phyloP scores from a whole-genome alignment of 352 stramenopile genomes.

The Phytopythium montanum region DNA sequence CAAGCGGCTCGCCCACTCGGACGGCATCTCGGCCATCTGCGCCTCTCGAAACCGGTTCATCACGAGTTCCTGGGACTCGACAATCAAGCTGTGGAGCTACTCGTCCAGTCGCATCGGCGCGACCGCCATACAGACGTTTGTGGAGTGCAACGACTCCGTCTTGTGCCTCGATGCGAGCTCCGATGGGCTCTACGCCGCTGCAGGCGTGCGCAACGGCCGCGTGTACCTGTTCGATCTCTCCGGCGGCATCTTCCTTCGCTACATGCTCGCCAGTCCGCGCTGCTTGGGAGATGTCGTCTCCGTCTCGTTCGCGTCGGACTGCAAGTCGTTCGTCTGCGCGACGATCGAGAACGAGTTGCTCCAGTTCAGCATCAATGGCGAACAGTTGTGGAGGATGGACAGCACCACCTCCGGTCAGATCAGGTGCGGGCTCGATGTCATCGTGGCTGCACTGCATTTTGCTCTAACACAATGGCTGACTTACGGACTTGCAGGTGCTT shows the following conservation, averaged over 20 bases:
- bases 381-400: conserved; percentile 46
- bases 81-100: conserved; percentile 73
- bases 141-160: conserved; percentile 60
- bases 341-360: conserved; percentile 68
- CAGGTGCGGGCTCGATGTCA: conserved; percentile 18
- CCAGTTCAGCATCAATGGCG: conserved; percentile 47
- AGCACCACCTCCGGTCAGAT: conserved; percentile 50
- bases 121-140: conserved; percentile 48
- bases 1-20: conserved; percentile 56
- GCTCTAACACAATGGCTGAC: neutral
- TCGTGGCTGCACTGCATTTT: neutral
- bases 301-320: conserved; percentile 47
- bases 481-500: conserved; percentile 35
- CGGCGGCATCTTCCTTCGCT: conserved; percentile 18
- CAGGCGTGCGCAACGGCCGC: conserved; percentile 49
- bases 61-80: conserved; percentile 78
- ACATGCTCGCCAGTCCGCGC: conserved; percentile 30
- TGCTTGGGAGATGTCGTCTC: conserved; percentile 42
- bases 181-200: conserved; percentile 42
- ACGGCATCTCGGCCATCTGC: conserved; percentile 69
- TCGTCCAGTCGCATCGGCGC: conserved; percentile 45
- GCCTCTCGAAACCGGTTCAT: conserved; percentile 54
- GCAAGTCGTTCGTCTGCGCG: conserved; percentile 56
- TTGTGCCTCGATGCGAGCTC: conserved; percentile 64
- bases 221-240: conserved; percentile 52